A percentile compares a stretch with the other conserved stretches of the same genome.
phyloP scores from a whole-genome alignment of 257 asterid species.

The Gynochthodes officinalis region DNA sequence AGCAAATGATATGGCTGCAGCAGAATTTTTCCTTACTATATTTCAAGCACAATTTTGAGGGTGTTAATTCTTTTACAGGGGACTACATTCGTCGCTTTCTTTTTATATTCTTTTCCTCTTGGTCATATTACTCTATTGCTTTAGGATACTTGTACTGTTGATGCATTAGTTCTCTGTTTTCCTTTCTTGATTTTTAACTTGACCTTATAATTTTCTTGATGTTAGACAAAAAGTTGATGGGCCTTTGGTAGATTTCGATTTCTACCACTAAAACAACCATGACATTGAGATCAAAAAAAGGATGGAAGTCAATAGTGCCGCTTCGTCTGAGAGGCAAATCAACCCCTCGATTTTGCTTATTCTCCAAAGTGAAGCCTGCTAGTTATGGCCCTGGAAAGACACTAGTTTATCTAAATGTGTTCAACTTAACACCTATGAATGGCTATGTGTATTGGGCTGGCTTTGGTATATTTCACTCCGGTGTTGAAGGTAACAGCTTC shows the following conservation, averaged over 20 bases:
- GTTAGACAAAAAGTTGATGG: constrained; percentile 40
- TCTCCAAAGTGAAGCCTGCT: constrained; percentile 67
- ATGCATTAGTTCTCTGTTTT: not conserved
- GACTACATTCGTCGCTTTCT: not conserved
- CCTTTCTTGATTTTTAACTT: too few relatives aligned
- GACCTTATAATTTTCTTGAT: constrained; percentile 13
- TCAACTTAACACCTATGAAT: constrained; percentile 78
- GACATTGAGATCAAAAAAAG: constrained; percentile 60
- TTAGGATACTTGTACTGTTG: not conserved
- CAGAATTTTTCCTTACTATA: not conserved
- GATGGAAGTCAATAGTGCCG: constrained; percentile 70
- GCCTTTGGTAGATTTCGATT: constrained; percentile 28
- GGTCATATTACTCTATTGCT: not conserved
- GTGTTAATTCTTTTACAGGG: not conserved
- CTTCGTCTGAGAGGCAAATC: constrained; percentile 54
- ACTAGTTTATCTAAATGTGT: constrained; percentile 79
- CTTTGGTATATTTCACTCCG: constrained; percentile 88
- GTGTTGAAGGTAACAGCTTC: constrained; percentile 64
- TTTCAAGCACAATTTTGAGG: not conserved
- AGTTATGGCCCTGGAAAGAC: constrained; percentile 45
- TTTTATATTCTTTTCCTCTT: not conserved
- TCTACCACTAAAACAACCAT: constrained; percentile 37
- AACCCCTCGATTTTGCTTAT: constrained; percentile 65
- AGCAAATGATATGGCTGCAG: not conserved
- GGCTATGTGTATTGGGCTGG: constrained; percentile 95